phyloP scores from a whole-genome alignment of 257 asterid genomes.

The Catharanthus roseus region DNA sequence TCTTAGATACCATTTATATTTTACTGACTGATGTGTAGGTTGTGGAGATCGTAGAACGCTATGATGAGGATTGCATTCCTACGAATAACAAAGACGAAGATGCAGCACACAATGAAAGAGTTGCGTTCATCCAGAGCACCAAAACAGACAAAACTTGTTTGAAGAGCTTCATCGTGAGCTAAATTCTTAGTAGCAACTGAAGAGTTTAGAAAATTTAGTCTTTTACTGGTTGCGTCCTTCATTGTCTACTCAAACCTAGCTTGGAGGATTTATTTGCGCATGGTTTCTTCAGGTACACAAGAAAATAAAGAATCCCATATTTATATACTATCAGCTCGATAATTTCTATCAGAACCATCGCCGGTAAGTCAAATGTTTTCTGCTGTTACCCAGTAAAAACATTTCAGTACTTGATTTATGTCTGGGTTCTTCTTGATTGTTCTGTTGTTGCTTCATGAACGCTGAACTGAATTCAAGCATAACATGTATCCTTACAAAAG shows the following conservation, averaged over 20 bases:
- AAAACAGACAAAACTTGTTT: constrained; percentile 46
- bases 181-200: not conserved
- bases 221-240: not conserved
- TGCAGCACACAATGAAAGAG: constrained; percentile 35
- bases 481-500: not conserved
- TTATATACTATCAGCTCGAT: constrained; percentile 72
- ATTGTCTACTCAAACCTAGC: not conserved
- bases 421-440: not conserved
- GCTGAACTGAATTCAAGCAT: not conserved
- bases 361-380: constrained; percentile 37
- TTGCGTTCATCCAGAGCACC: constrained; percentile 41
- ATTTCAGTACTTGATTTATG: not conserved
- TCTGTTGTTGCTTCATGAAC: not conserved
- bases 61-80: constrained; percentile 58
- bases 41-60: constrained; percentile 66
- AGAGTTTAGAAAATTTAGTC: not conserved
- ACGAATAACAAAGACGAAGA: constrained; percentile 14
- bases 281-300: constrained; percentile 49
- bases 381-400: not conserved
- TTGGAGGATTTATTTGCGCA: not conserved
- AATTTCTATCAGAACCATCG: constrained; percentile 89
- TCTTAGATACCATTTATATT: not conserved
- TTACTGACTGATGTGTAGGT: constrained; percentile 39
- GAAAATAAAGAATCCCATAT: constrained; percentile 75
- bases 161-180: constrained; percentile 43